phyloP scores from a whole-genome alignment of 306 rosid species.

The Datisca glomerata region DNA sequence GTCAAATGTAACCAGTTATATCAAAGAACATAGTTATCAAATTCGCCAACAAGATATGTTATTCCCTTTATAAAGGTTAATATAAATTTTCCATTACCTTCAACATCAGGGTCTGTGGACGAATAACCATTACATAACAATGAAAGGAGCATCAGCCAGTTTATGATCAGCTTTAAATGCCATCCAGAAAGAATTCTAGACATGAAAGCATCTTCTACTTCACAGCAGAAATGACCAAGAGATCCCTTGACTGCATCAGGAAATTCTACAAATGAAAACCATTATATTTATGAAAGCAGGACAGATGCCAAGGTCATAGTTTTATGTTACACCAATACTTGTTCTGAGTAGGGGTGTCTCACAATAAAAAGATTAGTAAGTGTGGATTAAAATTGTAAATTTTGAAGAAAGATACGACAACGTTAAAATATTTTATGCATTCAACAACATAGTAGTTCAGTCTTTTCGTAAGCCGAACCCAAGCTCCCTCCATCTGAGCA shows the following conservation, averaged over 20 bases:
- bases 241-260: conserved; percentile 7
- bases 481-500: too few relatives aligned
- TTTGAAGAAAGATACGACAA: too few relatives aligned
- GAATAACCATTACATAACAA: conserved; percentile 33
- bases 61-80: neutral
- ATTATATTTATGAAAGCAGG: neutral
- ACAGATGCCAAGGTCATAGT: too few relatives aligned
- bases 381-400: neutral
- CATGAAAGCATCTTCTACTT: conserved; percentile 31
- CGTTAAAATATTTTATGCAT: too few relatives aligned
- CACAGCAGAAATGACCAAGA: conserved; percentile 14
- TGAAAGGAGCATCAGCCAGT: conserved; percentile 38
- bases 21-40: neutral
- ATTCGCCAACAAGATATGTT: neutral
- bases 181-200: conserved; percentile 18
- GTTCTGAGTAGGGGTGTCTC: neutral
- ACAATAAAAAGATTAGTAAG: neutral
- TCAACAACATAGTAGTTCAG: too few relatives aligned
- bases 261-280: neutral
- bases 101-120: conserved; percentile 55
- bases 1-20: neutral
- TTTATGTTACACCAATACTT: too few relatives aligned
- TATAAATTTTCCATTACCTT: conserved; percentile 37
- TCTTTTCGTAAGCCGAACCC: too few relatives aligned
- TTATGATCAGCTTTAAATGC: conserved; percentile 32